phyloP scores from a whole-genome alignment of 1,284 basidiomycete genomes.

The Hypsizygus ulmarius region DNA sequence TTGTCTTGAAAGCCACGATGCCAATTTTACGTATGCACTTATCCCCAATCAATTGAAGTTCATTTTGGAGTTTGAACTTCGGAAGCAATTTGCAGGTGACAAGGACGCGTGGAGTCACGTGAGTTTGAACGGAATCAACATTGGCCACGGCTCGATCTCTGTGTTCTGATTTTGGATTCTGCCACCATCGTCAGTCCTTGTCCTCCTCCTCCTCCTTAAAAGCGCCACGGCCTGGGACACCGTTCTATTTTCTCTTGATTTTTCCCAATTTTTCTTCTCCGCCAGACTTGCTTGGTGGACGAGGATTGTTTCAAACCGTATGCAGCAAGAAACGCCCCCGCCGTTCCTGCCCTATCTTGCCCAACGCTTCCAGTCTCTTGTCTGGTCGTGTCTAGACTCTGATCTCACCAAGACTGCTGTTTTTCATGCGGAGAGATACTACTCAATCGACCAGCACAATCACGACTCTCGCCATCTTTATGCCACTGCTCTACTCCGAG shows the following conservation, averaged over 20 bases:
- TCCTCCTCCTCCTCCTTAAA: conserved; percentile 6
- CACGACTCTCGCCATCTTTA: conserved; percentile 86
- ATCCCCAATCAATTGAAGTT: too few species aligned
- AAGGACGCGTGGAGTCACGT: conserved; percentile 24
- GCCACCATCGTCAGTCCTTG: conserved; percentile 7
- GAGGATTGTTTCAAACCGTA: conserved; percentile 28
- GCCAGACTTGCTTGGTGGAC: conserved; percentile 11
- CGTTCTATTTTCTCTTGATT: conserved; percentile 6
- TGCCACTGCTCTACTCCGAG: conserved; percentile 72
- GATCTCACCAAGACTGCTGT: conserved; percentile 72
- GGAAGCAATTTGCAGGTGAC: not conserved
- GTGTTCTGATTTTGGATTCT: conserved; percentile 15
- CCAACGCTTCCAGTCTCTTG: conserved; percentile 63
- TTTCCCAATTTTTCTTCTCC: not conserved
- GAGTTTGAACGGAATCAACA: conserved; percentile 18
- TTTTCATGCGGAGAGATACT: conserved; percentile 82
- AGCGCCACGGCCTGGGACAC: conserved; percentile 10
- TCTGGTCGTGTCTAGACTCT: conserved; percentile 78
- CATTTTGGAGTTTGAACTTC: too few species aligned
- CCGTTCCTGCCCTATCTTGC: conserved; percentile 51
- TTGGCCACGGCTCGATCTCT: conserved; percentile 15
- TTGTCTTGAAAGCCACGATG: too few species aligned
- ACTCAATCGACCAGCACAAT: conserved; percentile 58
- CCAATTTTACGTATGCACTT: too few species aligned
- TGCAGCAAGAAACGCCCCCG: conserved; percentile 42